Evolutionary conservation across 805 yeast genomes (phyloP), one percentile per base, ranked within the genome.

Genomic region (Candida taoyuanica): DNA sequence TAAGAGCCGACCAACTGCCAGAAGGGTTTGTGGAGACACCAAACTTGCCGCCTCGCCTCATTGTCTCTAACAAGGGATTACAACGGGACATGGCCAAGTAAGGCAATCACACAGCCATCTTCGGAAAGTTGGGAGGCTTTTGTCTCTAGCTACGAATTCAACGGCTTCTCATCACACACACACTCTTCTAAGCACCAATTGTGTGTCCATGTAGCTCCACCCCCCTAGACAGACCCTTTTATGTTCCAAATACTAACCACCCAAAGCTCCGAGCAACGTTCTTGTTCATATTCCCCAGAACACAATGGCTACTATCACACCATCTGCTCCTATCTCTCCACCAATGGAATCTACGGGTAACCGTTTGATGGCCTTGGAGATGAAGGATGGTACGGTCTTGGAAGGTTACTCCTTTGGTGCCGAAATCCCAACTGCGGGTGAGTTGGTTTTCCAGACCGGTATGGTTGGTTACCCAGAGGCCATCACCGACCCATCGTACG

Each of bases 401-500:
- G 93, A 87, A 67, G 98, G 98, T 67, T 87, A 84, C 70, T 91
- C 98, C 16, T 93, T 93, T 57, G 98, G 98, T 73, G 96, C 98
- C 39, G 81, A 81, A 46, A 77, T 73, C 44, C 63, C 95, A 18
- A 78, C 80, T 40, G 94, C 98, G 40, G 98, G 98, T 74, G 98
- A 93, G 70, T 78, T 94, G 55, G 98, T 93, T 44, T 93, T 93
- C 78, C 98, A 94, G 68, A 93, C 98, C 47, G 98, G 98, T 71
- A 89, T 93, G 96, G 98, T 93, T 53, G 98, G 98, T 46, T 93
- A 93, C 64, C 98, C 98, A 29, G 98, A 93, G 67, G 81, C 97
- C 37, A 78, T 93, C 64, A 88, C 98, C 29, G 98, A 93, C 67
- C 98, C 98, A 44, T 93, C 98, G 31, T 93, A 93, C 66, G 89